Conservation (phyloP, 345 rosid genomes). For the Reutealis trisperma region DNA sequence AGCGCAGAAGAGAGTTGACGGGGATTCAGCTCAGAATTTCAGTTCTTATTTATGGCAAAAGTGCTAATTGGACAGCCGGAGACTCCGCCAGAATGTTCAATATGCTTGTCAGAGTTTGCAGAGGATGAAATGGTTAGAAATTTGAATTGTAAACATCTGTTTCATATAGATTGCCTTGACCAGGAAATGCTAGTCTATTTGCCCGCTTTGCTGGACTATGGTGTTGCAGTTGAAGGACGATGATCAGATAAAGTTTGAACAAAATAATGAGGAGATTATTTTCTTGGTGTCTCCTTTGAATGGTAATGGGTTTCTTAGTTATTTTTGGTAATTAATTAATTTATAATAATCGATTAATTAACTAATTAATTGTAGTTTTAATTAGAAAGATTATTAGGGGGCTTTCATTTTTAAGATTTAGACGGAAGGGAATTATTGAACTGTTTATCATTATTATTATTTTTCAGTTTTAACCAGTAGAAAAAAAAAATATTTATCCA, state of each 20-base stretch:
- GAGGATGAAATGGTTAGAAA: constrained; percentile 47
- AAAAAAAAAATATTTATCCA: too few relatives aligned
- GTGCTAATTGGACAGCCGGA: background rate
- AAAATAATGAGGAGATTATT: constrained; percentile 36
- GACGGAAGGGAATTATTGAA: too few relatives aligned
- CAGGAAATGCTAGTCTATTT: constrained; percentile 28
- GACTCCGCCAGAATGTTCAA: constrained; percentile 30
- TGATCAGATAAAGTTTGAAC: constrained; percentile 20
- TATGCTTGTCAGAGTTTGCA: constrained; percentile 43
- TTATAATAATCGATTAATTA: too few relatives aligned
- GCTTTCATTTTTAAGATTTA: too few relatives aligned
- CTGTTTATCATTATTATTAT: too few relatives aligned
- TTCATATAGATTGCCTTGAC: constrained; percentile 57
- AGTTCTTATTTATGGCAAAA: too few relatives aligned
- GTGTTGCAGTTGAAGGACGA: constrained; percentile 29
- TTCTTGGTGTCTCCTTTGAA: constrained; percentile 37
- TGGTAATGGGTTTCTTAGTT: constrained; percentile 21
- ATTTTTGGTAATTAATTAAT: background rate
- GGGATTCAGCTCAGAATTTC: too few relatives aligned
- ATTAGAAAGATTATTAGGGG: background rate
- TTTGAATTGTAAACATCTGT: constrained; percentile 44
- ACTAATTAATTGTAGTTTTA: too few relatives aligned
- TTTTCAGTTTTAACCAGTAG: too few relatives aligned
- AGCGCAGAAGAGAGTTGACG: too few relatives aligned
- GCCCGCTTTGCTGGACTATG: constrained; percentile 48